These are phyloP conservation scores for Parathielavia hyrcaniae DNA, from an alignment of 495 filamentous ascomycete species.

Conservation along the genomic window DNA sequence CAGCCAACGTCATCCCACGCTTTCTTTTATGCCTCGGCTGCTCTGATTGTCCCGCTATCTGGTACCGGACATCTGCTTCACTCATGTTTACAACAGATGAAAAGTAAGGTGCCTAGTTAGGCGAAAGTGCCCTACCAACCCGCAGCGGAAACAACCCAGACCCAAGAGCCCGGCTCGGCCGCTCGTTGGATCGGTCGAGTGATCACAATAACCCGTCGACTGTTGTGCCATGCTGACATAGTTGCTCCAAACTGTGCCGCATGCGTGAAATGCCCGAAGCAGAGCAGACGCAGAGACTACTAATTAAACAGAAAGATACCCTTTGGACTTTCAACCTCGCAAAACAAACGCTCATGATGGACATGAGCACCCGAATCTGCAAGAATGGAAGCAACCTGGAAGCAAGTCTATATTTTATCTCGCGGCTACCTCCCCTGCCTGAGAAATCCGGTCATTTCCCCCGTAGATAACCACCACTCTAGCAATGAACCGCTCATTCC, in stretches of 20 bases:
- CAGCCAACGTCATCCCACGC: not conserved
- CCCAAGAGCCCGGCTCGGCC: slow-evolving; percentile 4
- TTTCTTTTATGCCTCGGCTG: not conserved
- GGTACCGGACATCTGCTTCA: too few species aligned
- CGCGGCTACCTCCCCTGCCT: not conserved
- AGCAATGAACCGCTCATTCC: not conserved
- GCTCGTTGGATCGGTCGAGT: not conserved
- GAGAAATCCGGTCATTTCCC: not conserved
- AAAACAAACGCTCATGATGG: not conserved
- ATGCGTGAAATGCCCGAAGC: not conserved
- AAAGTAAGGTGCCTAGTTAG: too few species aligned
- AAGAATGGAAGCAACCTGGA: not conserved
- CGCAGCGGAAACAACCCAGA: not conserved
- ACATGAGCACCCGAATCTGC: not conserved
- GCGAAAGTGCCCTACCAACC: not conserved
- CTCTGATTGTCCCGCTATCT: not conserved
- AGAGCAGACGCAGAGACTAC: not conserved
- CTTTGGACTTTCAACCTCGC: not conserved
- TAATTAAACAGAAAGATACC: not conserved
- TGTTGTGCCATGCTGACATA: not conserved
- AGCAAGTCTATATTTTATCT: not conserved
- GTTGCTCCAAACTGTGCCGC: not conserved
- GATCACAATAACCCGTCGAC: not conserved
- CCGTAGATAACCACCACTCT: too few species aligned
- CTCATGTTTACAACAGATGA: too few species aligned